Conservation (phyloP, 139 green algal species). For the Gonium pectorale region DNA sequence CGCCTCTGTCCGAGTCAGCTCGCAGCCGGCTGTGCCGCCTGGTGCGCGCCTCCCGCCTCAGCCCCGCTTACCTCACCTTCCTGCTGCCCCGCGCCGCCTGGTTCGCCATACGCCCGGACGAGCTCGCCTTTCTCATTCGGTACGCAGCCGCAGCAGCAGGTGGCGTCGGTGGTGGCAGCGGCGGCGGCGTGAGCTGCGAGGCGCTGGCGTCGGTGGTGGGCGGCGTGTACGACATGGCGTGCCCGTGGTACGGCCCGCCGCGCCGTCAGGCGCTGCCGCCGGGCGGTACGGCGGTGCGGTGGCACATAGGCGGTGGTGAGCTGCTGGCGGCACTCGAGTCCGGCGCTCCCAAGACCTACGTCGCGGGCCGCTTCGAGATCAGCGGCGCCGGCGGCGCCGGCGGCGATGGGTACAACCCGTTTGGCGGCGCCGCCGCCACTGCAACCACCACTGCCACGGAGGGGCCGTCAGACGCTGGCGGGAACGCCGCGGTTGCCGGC, state of each 20-base stretch:
- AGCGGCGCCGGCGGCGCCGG: too few relatives aligned
- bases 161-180: neutral
- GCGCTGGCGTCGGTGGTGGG: neutral
- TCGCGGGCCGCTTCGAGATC: too few relatives aligned
- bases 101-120: neutral
- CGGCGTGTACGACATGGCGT: neutral
- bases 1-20: neutral
- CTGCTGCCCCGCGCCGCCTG: neutral
- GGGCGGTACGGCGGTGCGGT: neutral
- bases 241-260: neutral
- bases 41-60: neutral
- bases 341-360: too few relatives aligned
- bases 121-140: neutral
- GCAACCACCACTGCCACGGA: too few relatives aligned
- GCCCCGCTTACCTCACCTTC: neutral
- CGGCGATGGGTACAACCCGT: too few relatives aligned
- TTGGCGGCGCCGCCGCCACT: too few relatives aligned
- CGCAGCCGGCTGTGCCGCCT: neutral
- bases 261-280: neutral
- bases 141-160: neutral
- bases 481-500: too few relatives aligned
- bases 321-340: neutral
- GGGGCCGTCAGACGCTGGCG: too few relatives aligned
- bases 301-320: neutral
- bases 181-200: neutral